phyloP scores from a whole-genome alignment of 345 rosid genomes.

The Lepidium aucheri region DNA sequence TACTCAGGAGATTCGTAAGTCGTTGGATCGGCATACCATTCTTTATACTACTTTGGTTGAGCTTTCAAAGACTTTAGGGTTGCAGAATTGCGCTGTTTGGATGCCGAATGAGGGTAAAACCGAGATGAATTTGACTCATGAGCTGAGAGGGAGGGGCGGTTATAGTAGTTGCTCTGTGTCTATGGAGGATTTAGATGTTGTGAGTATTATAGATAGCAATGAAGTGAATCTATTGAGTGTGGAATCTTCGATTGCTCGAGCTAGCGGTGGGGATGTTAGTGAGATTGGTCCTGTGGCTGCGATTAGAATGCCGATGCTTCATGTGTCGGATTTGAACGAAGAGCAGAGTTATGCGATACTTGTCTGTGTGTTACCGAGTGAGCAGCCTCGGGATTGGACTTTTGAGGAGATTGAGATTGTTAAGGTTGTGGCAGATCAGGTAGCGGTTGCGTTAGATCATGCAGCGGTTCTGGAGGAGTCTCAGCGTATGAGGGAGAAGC shows the following conservation, averaged over 20 bases:
- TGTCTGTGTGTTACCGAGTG: constrained; percentile 75
- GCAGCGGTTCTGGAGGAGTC: constrained; percentile 97
- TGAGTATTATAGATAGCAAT: constrained; percentile 46
- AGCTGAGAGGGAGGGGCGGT: constrained; percentile 35
- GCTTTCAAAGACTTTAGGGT: constrained; percentile 72
- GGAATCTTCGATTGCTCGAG: constrained; percentile 55
- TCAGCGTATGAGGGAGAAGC: constrained; percentile 82
- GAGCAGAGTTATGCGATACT: constrained; percentile 75
- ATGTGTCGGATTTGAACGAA: constrained; percentile 70
- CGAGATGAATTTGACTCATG: constrained; percentile 70
- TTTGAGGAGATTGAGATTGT: constrained; percentile 79
- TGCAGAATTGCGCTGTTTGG: constrained; percentile 95
- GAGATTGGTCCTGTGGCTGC: constrained; percentile 78
- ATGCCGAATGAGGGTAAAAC: constrained; percentile 64
- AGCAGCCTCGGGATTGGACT: constrained; percentile 63
- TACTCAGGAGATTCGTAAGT: constrained; percentile 89
- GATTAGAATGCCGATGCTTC: constrained; percentile 95
- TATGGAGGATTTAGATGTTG: constrained; percentile 61
- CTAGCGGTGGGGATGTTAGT: constrained; percentile 46
- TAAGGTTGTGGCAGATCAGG: constrained; percentile 95
- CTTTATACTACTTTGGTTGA: constrained; percentile 84
- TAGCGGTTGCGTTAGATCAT: constrained; percentile 93
- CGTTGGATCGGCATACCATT: constrained; percentile 78
- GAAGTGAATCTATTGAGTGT: constrained; percentile 50
- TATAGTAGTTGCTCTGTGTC: constrained; percentile 38